Evolutionary conservation across 2,329 filamentous ascomycete genomes (phyloP), one percentile per base, ranked within the genome.

Genomic region (Aureobasidium subglaciale): DNA sequence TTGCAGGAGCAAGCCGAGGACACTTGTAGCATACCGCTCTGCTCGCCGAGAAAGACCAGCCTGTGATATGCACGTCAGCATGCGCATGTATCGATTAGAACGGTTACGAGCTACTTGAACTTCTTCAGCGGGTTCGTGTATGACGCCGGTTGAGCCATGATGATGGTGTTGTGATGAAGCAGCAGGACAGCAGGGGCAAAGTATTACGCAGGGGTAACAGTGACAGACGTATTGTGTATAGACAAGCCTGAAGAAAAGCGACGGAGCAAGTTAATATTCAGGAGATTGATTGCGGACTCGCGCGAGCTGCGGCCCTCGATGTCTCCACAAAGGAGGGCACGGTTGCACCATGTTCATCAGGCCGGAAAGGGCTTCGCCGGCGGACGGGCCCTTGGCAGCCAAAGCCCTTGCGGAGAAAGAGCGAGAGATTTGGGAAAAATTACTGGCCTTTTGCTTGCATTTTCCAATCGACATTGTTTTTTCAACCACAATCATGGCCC

Each of bases 61-160:
- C 91, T 96, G 65, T 60, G 52, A 45, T 34, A 52, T 32, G 37
- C 57, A 58, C 18, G 42, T 55, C 43, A 46, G 43, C 49, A 16
- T 41, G 40, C 15, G 42, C 34, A 35, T 34, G 35, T 16, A 41
- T 48, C 25, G 41, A 43, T 32, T 46, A 27, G 37, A 35, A 24
- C 35, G 25, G 30, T 37, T 40, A 29, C 56, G 43, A 63, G 75
- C 58, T 79, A 96, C 91, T 99, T 99, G 87, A 97, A 99, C 76
- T 99, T 99, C 88, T 99, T 99, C 77, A 99, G 80, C 68, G 93
- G 93, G 80, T 97, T 97, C 73, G 95, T 96, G 81, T 97, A 99
- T 62, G 88, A 89, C 58, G 50, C 50, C 13, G 50, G 50, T 54
- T 75, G 75, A 73, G 91, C 88, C 91, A 96, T 96, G 71, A 70